Percentiles rank a stretch among this genome's conserved stretches.
phyloP scores from a whole-genome alignment of 106 monocot species.

The Hemerocallis citrina region DNA sequence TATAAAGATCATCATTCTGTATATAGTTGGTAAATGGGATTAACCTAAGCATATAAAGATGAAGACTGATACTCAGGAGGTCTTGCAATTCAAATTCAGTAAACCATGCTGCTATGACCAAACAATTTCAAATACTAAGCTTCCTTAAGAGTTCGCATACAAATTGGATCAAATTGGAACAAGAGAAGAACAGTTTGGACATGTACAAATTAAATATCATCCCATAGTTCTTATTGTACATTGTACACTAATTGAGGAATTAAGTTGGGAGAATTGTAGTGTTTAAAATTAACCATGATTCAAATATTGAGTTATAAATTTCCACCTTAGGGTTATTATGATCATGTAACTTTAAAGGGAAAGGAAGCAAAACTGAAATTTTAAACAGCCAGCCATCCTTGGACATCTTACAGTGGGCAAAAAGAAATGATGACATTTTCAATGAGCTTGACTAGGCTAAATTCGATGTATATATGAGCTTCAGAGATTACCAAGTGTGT shows the following conservation, averaged over 20 bases:
- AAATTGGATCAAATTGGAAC: not conserved
- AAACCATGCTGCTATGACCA: not conserved
- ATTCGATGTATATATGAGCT: no score
- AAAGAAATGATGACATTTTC: not conserved
- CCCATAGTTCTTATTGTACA: not conserved
- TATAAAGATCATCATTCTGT: not conserved
- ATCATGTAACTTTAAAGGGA: no score
- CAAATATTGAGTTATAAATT: no score
- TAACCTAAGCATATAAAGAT: not conserved
- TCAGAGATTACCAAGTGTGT: no score
- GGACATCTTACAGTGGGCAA: not conserved
- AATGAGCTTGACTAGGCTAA: no score
- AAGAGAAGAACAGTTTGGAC: not conserved
- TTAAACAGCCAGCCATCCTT: not conserved
- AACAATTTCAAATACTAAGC: not conserved
- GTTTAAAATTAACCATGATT: not conserved
- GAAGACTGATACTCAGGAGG: not conserved
- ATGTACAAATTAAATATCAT: not conserved
- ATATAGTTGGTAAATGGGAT: not conserved
- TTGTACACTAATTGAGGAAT: constrained; percentile 3
- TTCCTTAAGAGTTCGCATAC: not conserved
- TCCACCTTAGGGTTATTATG: no score
- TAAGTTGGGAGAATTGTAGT: not conserved
- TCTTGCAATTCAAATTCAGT: not conserved
- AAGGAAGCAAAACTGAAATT: not conserved